Base-by-base conservation (phyloP, 139 green algal species). In the Chlamydomonas incerta region DNA sequence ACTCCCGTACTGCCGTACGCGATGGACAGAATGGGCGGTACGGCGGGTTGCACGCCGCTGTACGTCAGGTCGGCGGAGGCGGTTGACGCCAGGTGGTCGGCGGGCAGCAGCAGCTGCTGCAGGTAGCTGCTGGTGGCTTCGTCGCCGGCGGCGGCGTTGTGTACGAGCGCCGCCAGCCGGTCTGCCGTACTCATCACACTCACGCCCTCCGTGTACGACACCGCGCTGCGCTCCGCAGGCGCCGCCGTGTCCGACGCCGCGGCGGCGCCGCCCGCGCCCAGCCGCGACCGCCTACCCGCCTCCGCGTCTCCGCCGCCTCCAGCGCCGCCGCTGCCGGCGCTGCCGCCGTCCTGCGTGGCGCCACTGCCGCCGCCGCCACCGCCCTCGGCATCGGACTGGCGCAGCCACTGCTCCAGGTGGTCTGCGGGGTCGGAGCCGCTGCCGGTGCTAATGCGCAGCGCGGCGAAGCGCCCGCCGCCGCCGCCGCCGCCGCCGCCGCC, bases 1-100 rank as follows among this genome's bases (percentile, higher is more conserved):
- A n/a, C 50, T 50, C 50, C 41, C 41, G 41, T 80, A 50, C 72
- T 80, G 72, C 72, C 72, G 72, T 67, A 68, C n/a, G 72, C 72
- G 9, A 67, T n/a, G 14, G 72, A 50, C n/a, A 80, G 50, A 0
- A 77, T 41, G 50, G 37, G 47, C 37, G 72, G 72, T 18, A 68
- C 13, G 18, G 62, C 24, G 26, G 62, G 10, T 14, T 15, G 28
- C 8, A 3, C 69, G 72, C 34, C 28, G 74, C 74, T 81, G 74
- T 81, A 81, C 33, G 50, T 34, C 17, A 81, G 55, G 1, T 81
- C 74, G 11, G 58, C 55, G 20, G 74, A 81, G 17, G 55, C 74
- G 31, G 74, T 81, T 31, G 74, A 81, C 14, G 74, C 37, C 18
- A 26, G 2, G 34, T 24, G 2, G 21, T 71, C 74, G 33, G 5